Base-by-base conservation (phyloP, 306 rosid species). In the Macrotyloma uniflorum region DNA sequence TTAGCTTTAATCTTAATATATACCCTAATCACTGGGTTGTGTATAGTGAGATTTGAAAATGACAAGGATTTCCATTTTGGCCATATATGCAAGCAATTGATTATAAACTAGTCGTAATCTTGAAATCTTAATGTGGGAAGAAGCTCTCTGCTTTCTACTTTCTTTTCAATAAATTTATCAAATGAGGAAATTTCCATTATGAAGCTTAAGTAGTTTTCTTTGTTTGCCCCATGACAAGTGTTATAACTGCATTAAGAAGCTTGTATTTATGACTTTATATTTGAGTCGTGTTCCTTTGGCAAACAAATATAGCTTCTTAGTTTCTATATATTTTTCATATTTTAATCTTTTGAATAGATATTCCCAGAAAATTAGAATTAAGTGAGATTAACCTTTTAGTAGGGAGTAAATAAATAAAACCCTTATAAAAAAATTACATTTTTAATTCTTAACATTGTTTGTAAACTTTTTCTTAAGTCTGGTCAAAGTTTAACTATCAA, bases 1-100 rank as follows among this genome's bases (percentile, higher is more conserved):
- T 69, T 72, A 45, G 19, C 62, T 70, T 61, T 57, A 71, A 80
- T 75, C 66, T 50, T 54, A 81, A 57, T 45, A 63, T 36, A 78
- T 63, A 79, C 2, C 63, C 78, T 74, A 70, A 79, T 80, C 46
- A 64, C 61, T 24, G 19, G 69, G 75, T 49, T 61, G 67, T 73
- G 36, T 82, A 33, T 43, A 74, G 36, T 70, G 77, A 84, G 72
- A 78, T 77, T 67, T 74, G 76, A 81, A 75, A 81, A 50, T 78
- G 90, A 78, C 87, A 78, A 45, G 54, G 33, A 62, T 81, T 71
- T 61, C 58, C 38, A 67, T 40, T 72, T 72, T 50, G 59, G 36
- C 72, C 62, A 16, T 50, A 32, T 22, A 24, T 66, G 7, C 74
- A 20, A 55, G 38, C n/a, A 61, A n/a, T 65, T 55, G 32, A 19